phyloP scores from a whole-genome alignment of 179 eudicot species.

The Beta lomatogona region DNA sequence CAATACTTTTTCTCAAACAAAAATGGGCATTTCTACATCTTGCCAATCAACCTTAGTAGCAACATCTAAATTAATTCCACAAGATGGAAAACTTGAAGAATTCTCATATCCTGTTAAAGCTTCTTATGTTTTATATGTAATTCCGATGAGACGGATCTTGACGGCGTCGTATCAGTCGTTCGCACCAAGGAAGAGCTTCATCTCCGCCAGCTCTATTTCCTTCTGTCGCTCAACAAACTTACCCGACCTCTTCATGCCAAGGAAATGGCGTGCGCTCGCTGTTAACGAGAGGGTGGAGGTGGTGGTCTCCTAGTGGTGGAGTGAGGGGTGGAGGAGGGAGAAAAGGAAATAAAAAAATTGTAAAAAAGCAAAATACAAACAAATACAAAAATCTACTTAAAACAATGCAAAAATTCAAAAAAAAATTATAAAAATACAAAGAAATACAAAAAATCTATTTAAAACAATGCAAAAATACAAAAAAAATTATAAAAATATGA shows the following conservation, averaged over 20 bases:
- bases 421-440: no score
- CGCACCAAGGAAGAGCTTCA: slow-evolving; percentile 62
- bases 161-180: slow-evolving; percentile 51
- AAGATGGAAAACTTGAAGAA: slow-evolving; percentile 73
- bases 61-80: slow-evolving; percentile 62
- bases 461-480: no score
- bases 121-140: slow-evolving; percentile 59
- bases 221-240: slow-evolving; percentile 52
- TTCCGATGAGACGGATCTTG: slow-evolving; percentile 80
- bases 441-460: no score
- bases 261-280: slow-evolving; percentile 86
- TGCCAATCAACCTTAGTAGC: slow-evolving; percentile 51
- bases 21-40: slow-evolving; percentile 71
- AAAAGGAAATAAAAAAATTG: no score
- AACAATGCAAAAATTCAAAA: no score
- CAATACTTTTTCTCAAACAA: not conserved
- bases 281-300: slow-evolving; percentile 35
- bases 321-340: no score
- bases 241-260: slow-evolving; percentile 53
- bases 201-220: slow-evolving; percentile 77
- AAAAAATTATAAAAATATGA: no score
- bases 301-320: no score
- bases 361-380: no score
- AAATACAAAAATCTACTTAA: no score
- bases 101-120: slow-evolving; percentile 67